Evolutionary conservation across 2,329 filamentous ascomycete species (phyloP), one percentile per base, ranked within the genome.

Genomic region (Xylariaceae sp.): DNA sequence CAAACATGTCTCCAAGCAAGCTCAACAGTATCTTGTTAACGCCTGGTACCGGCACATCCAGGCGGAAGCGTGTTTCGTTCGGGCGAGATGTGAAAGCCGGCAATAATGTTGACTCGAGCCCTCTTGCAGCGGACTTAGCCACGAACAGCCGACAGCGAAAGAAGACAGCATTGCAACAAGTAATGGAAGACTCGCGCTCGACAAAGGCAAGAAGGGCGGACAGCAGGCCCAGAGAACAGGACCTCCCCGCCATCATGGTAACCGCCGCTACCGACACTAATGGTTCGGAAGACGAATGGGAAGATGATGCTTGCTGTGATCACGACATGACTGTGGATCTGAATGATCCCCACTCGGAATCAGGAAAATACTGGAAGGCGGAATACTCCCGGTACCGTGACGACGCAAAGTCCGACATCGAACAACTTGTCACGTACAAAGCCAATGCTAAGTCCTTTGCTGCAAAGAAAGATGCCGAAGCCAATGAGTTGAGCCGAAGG

Each of bases 291-390:
- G 78, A 76, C 19, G 76, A 75, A 18, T 82, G 79, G 79, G 80
- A 83, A 53, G 78, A 80, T 43, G 75, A 80, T 36, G 66, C 71
- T 33, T 73, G 71, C 34, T 73, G 71, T 59, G 79, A 82, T 47
- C 75, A 79, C 49, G 86, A 90, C 60, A 72, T 84, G 51, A 90
- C 87, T 0, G 71, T 86, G 44, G 88, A 91, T 62, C 72, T 90
- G 45, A 86, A 87, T 56, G 84, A 89, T 62, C 88, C 89, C 6
- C 81, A 84, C 57, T 90, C 88, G 2, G 81, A 87, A 53, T 90
- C 88, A 4, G 88, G 88, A 6, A 84, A 81, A 61, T 91, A 88
- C 69, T 93, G 89, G 89, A 92, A 92, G 70, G 79, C 82, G 19
- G 82, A 90, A 64, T 92, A 88, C 62, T 80, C 89, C 59, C 80